Conservation (phyloP, 2,329 filamentous ascomycete species). For the Colletotrichum sp. region DNA sequence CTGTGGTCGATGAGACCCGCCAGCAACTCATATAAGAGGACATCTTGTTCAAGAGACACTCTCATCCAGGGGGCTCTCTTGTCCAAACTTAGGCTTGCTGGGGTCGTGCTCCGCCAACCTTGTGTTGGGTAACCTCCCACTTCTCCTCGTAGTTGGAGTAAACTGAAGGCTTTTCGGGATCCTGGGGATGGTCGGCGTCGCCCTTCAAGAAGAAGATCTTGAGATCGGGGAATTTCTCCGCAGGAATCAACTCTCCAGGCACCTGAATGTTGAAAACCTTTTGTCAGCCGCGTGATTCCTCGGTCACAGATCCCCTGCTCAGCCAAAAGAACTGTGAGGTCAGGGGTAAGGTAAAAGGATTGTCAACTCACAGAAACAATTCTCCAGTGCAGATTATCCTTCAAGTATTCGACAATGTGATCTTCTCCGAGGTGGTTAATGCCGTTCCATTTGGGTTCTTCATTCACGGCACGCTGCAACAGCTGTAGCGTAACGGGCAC, state of each 20-base stretch:
- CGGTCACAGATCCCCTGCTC: not conserved
- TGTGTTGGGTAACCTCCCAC: not conserved
- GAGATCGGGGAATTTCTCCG: rapidly evolving
- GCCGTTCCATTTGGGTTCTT: too few species aligned
- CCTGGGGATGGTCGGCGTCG: not conserved
- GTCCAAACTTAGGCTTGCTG: not conserved
- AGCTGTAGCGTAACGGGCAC: too few species aligned
- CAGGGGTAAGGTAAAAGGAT: too few species aligned
- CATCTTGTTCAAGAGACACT: too few species aligned
- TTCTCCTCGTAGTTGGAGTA: not conserved
- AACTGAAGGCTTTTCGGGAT: rapidly evolving
- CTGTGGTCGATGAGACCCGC: too few species aligned
- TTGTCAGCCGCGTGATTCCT: rapidly evolving
- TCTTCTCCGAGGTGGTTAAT: too few species aligned
- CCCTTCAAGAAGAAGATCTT: not conserved
- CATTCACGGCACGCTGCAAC: too few species aligned
- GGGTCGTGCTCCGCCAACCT: not conserved
- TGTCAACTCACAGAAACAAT: too few species aligned
- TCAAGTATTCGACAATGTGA: too few species aligned
- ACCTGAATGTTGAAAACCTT: rapidly evolving
- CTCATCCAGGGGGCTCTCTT: not conserved
- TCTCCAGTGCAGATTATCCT: too few species aligned
- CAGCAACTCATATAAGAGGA: too few species aligned
- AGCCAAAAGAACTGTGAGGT: too few species aligned
- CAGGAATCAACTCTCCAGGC: rapidly evolving